Conservation (phyloP, 352 stramenopile species). For the Pythium myriotylum region DNA sequence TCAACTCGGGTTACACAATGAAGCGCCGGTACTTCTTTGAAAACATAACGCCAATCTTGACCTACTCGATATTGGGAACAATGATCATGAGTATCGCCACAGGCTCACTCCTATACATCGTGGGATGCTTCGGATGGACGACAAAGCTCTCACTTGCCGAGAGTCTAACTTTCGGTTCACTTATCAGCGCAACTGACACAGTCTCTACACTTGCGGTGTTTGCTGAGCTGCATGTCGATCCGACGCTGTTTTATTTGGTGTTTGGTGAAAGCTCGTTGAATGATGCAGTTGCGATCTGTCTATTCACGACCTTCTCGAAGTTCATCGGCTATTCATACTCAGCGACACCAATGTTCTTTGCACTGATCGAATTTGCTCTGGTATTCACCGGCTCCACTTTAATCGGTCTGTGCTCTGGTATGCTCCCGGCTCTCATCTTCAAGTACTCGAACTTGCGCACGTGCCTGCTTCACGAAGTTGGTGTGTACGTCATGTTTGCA, state of each 20-base stretch:
- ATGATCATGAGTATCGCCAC: conserved; percentile 89
- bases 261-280: conserved; percentile 96
- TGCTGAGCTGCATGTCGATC: conserved; percentile 88
- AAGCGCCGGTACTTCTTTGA: conserved; percentile 92
- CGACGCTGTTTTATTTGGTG: conserved; percentile 94
- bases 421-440: conserved; percentile 87
- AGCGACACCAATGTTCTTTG: conserved; percentile 73
- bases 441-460: conserved; percentile 90
- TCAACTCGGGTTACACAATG: conserved; percentile 94
- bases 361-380: conserved; percentile 89
- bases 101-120: conserved; percentile 71
- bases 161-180: conserved; percentile 88
- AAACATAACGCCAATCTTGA: conserved; percentile 89
- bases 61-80: conserved; percentile 91
- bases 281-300: conserved; percentile 92
- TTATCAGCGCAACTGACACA: conserved; percentile 94
- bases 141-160: conserved; percentile 88
- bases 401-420: conserved; percentile 85
- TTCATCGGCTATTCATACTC: conserved; percentile 90
- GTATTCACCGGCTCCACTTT: conserved; percentile 89
- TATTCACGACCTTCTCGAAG: conserved; percentile 93
- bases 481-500: conserved; percentile 87
- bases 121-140: conserved; percentile 61
- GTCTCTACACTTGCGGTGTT: conserved; percentile 93
- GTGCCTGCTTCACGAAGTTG: conserved; percentile 87